phyloP scores from a whole-genome alignment of 2,329 filamentous ascomycete species.

The Fusarium newnesense region DNA sequence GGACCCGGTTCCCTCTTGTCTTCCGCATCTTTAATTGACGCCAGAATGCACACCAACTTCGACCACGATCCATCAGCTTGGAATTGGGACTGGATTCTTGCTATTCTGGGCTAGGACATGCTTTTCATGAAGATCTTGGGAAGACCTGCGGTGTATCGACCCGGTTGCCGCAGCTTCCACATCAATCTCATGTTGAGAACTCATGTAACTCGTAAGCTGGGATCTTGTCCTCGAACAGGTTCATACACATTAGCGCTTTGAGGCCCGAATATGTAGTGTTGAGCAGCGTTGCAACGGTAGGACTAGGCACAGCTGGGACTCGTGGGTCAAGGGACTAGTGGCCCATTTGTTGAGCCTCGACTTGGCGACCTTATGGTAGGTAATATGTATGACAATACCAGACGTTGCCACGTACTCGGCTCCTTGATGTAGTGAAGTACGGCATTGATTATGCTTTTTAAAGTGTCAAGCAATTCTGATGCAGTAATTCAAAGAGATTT shows the following conservation, averaged over 20 bases:
- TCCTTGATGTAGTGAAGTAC: background rate
- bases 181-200: background rate
- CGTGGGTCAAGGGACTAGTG: background rate
- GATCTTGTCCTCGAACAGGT: background rate
- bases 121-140: background rate
- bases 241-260: conserved; percentile 1
- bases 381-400: background rate
- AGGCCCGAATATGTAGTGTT: background rate
- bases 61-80: background rate
- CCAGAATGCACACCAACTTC: background rate
- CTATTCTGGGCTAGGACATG: background rate
- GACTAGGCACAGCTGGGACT: background rate
- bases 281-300: conserved; percentile 1
- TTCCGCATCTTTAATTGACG: background rate
- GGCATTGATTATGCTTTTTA: background rate
- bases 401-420: background rate
- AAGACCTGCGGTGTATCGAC: background rate
- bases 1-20: background rate
- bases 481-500: background rate
- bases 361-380: background rate
- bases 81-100: background rate
- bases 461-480: background rate
- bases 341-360: conserved; percentile 15
- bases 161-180: conserved; percentile 11
- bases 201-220: background rate